Evolutionary conservation across 768 basidiomycete genomes (phyloP), one percentile per base, ranked within the genome.

Genomic region (Calocybe indica): DNA sequence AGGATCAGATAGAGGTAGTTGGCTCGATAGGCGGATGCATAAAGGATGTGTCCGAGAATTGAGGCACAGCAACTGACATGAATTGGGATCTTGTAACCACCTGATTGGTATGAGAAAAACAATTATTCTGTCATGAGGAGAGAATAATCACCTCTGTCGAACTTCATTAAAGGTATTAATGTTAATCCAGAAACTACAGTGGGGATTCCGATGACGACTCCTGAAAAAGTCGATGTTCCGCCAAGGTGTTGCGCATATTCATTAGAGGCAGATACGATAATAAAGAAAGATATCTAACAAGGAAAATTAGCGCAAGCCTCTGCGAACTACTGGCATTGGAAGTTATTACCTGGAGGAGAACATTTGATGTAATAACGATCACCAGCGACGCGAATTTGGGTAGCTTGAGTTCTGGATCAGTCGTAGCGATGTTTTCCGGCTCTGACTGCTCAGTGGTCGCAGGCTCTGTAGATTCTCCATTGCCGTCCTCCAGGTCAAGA

Each of bases 161-260:
- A 65, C 56, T 58, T 74, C 38, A 74, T 72, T 45, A 86, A 61
- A 3, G 80, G 80, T 12, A 85, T 57, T 10, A 87, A 68, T 1
- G 72, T 62, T 0, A 87, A 51, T 0, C 81, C 83, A 31, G 82
- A 75, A 49, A 85, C 74, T 2, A 78, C 63, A 7, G 79, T 77
- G 7, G 83, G 85, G 49, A 87, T 82, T 53, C 85, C 85, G 49
- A 85, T 79, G 32, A 75, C 74, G 5, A 88, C 56, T 44, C 85
- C 83, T 33, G 83, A 80, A 58, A 87, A 88, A 0, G 80, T 82
- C n/a, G 80, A 68, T n/a, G 67, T 74, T 12, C 84, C 85, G 15
- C 83, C 83, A 6, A 86, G 66, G 52, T 76, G 68, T 49, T 78
- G 70, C 0, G 82, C 78, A 55, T 87, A 85, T 43, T 70, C 68